A percentile compares a stretch with the other conserved stretches of the same genome.
These are phyloP conservation scores for Kwoniella dejecticola DNA, from an alignment of 768 basidiomycete species.

Conservation along the genomic window DNA sequence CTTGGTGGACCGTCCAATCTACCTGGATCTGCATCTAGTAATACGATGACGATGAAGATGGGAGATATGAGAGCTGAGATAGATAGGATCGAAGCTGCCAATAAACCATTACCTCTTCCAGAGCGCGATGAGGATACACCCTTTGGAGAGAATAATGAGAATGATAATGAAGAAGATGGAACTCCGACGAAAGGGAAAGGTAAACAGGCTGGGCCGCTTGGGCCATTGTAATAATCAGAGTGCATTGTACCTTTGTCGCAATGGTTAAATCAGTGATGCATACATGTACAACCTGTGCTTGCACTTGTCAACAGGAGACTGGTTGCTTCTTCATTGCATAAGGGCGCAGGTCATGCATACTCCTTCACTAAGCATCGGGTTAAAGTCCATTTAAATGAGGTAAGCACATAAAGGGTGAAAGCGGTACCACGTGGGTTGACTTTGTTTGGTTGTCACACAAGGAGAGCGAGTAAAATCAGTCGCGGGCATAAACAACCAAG, in stretches of 20 bases:
- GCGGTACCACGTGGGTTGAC: constrained; percentile 2
- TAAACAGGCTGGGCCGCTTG: constrained; percentile 22
- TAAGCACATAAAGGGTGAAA: too few relatives aligned
- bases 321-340: too few relatives aligned
- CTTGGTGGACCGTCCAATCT: constrained; percentile 2
- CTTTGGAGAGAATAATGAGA: constrained; percentile 2
- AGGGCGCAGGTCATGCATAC: too few relatives aligned
- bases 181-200: constrained; percentile 26
- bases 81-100: constrained; percentile 45
- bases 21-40: too few relatives aligned
- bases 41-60: background rate
- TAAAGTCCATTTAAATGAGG: too few relatives aligned
- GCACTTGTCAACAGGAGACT: too few relatives aligned
- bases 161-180: background rate
- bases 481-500: constrained; percentile 8
- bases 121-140: constrained; percentile 22
- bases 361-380: too few relatives aligned
- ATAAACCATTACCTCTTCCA: constrained; percentile 45
- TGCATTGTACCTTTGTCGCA: constrained; percentile 4
- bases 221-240: constrained; percentile 27
- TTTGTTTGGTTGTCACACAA: background rate
- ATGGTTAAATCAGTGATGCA: too few relatives aligned
- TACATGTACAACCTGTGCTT: too few relatives aligned
- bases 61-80: constrained; percentile 40
- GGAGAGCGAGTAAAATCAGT: background rate